A percentile compares a stretch with the other conserved stretches of the same genome.
Conservation (phyloP, 306 rosid species). For the Crotalaria pallida region DNA sequence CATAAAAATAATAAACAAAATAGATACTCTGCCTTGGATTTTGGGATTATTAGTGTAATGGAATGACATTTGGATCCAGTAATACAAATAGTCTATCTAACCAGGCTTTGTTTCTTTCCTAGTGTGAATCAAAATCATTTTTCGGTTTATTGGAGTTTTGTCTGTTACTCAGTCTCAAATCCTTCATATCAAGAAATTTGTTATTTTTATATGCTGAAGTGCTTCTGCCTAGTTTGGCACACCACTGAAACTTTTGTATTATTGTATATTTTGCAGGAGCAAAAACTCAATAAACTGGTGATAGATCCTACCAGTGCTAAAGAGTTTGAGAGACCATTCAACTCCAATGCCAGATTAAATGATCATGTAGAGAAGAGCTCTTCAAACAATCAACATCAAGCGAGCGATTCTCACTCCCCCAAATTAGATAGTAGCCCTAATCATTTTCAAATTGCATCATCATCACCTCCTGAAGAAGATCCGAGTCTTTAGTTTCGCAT, state of each 20-base stretch:
- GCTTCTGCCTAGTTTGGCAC: neutral
- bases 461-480: slow-evolving; percentile 46
- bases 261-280: slow-evolving; percentile 56
- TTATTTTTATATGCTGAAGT: neutral
- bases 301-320: slow-evolving; percentile 52
- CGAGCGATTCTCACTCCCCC: slow-evolving; percentile 36
- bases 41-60: neutral
- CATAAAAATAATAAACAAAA: neutral
- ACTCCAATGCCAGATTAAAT: slow-evolving; percentile 37
- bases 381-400: slow-evolving; percentile 36
- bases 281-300: slow-evolving; percentile 49
- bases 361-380: slow-evolving; percentile 47
- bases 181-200: neutral
- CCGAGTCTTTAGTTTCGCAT: slow-evolving; percentile 25
- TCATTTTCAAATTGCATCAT: slow-evolving; percentile 34
- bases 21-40: neutral
- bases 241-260: neutral
- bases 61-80: neutral
- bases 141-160: neutral
- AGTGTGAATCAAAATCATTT: neutral
- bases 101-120: slow-evolving; percentile 1
- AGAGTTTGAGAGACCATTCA: slow-evolving; percentile 65
- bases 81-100: neutral
- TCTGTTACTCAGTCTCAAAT: neutral
- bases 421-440: slow-evolving; percentile 33